A percentile compares a stretch with the other conserved stretches of the same genome.
Conservation (phyloP, 352 stramenopile genomes). For the Pythium apleroticum region DNA sequence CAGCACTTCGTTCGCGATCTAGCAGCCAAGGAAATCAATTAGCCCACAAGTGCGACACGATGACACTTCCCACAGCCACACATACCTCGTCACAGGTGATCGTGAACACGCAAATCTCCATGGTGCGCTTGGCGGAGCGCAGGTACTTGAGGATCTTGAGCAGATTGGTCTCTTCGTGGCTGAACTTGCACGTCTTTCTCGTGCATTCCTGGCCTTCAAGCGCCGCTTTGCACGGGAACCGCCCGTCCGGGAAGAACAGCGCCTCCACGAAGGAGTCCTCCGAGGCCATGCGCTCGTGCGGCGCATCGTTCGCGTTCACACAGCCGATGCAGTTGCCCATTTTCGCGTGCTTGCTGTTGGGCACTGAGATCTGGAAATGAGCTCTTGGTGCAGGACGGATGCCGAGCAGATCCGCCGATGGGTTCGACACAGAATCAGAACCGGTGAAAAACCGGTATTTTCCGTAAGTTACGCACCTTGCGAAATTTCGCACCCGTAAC, state of each 20-base stretch:
- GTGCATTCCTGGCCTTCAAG: constrained; percentile 46
- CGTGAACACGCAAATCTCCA: constrained; percentile 76
- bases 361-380: background rate
- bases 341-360: background rate
- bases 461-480: background rate
- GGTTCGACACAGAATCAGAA: constrained; percentile 13
- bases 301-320: constrained; percentile 7
- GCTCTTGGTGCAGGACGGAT: background rate
- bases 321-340: constrained; percentile 69
- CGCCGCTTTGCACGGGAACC: constrained; percentile 63
- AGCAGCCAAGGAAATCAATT: too few species aligned
- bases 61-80: background rate
- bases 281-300: constrained; percentile 13
- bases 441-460: background rate
- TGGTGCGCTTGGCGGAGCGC: constrained; percentile 38
- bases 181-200: constrained; percentile 64
- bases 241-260: constrained; percentile 69
- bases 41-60: too few species aligned
- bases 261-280: constrained; percentile 69
- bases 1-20: constrained; percentile 65
- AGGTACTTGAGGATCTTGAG: constrained; percentile 54
- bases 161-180: constrained; percentile 63
- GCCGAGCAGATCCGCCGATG: constrained; percentile 3
- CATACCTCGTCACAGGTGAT: constrained; percentile 71
- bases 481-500: background rate